phyloP scores from a whole-genome alignment of 2,329 filamentous ascomycete species.

The Colletotrichum sp. region DNA sequence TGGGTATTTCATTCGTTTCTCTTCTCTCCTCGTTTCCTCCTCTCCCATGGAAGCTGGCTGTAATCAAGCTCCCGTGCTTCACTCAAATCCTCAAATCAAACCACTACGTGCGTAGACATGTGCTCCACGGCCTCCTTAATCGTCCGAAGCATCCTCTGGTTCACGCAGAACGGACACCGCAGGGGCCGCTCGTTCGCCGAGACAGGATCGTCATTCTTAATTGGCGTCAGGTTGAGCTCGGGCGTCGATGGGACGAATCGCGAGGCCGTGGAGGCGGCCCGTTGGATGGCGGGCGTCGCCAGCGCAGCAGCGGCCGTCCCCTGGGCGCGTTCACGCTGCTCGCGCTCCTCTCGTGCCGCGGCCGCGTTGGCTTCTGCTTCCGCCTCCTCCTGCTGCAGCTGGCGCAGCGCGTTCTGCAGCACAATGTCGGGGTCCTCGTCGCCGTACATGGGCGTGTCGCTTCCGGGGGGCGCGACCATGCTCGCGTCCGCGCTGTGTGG shows the following conservation, averaged over 20 bases:
- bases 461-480: conserved; percentile 43
- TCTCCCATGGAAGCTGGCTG: neutral
- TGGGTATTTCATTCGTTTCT: conserved; percentile 6
- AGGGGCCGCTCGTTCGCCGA: conserved; percentile 54
- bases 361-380: conserved; percentile 64
- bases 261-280: conserved; percentile 16
- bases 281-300: conserved; percentile 28
- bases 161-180: conserved; percentile 66
- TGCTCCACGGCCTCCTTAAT: conserved; percentile 69
- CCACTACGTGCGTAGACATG: conserved; percentile 65
- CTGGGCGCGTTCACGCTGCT: conserved; percentile 28
- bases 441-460: conserved; percentile 56
- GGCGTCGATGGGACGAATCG: conserved; percentile 26
- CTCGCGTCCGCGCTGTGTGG: conserved; percentile 20
- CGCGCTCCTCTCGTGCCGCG: conserved; percentile 56
- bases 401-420: conserved; percentile 63
- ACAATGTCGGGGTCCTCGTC: conserved; percentile 64
- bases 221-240: conserved; percentile 60
- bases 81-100: conserved; percentile 36
- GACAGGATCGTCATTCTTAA: conserved; percentile 53
- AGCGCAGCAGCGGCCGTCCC: conserved; percentile 28
- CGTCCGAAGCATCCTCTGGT: conserved; percentile 64
- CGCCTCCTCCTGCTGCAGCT: conserved; percentile 64
- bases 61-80: neutral
- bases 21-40: neutral